These are phyloP conservation scores for Aureococcus anophagefferens DNA, from an alignment of 108 stramenopile species.

Conservation along the genomic window DNA sequence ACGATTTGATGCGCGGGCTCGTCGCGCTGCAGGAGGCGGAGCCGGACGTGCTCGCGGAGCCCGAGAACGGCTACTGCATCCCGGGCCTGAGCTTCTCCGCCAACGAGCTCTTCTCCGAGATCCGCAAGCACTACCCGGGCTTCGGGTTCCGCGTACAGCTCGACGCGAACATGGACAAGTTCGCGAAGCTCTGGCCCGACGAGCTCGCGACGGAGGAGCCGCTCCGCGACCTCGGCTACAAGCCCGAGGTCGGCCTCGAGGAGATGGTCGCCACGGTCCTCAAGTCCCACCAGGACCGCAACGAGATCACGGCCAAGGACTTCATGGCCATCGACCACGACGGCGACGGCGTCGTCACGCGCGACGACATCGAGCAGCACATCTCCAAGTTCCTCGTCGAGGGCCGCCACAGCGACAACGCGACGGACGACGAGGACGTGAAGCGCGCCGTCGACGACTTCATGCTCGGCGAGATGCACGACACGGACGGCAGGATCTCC, in stretches of 20 bases:
- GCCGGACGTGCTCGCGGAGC: neutral
- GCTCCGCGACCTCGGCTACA: slow-evolving; percentile 3
- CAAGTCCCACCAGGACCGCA: neutral
- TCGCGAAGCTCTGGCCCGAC: slow-evolving; percentile 10
- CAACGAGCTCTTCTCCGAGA: slow-evolving; percentile 13
- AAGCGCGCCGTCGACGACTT: neutral
- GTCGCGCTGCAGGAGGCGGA: slow-evolving; percentile 3
- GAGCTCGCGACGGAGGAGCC: slow-evolving; percentile 9
- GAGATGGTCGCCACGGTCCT: slow-evolving; percentile 4
- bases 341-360: neutral
- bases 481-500: slow-evolving; percentile 4
- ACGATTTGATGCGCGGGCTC: slow-evolving; percentile 11
- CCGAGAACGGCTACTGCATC: slow-evolving; percentile 10
- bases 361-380: slow-evolving; percentile 5
- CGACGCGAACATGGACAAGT: slow-evolving; percentile 12
- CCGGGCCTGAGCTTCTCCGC: slow-evolving; percentile 7
- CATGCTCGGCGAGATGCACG: neutral
- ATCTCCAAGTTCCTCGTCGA: neutral
- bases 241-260: slow-evolving; percentile 3
- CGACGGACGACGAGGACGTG: neutral
- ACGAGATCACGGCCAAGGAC: slow-evolving; percentile 1
- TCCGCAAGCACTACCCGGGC: slow-evolving; percentile 14
- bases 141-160: slow-evolving; percentile 10
- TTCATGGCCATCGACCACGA: slow-evolving; percentile 4
- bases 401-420: neutral